Percentiles rank a stretch among this genome's conserved stretches.
phyloP scores from a whole-genome alignment of 345 rosid genomes.

The Brassica carinata region DNA sequence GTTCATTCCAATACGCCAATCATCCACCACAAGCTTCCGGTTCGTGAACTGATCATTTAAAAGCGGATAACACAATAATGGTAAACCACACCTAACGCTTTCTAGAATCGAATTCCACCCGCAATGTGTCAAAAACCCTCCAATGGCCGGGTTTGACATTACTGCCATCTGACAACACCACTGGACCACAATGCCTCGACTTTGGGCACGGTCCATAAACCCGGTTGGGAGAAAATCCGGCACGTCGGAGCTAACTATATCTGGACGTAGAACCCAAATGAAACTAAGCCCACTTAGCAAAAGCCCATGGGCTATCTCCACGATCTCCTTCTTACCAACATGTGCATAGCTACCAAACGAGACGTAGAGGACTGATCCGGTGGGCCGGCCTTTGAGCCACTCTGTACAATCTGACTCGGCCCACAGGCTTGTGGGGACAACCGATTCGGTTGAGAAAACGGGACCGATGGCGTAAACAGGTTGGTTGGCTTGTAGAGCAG shows the following conservation, averaged over 20 bases:
- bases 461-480: constrained; percentile 66
- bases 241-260: constrained; percentile 58
- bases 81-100: constrained; percentile 59
- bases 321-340: constrained; percentile 44
- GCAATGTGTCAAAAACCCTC: constrained; percentile 74
- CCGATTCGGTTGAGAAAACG: constrained; percentile 48
- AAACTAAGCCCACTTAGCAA: constrained; percentile 49
- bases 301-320: constrained; percentile 56
- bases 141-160: constrained; percentile 52
- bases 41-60: constrained; percentile 71
- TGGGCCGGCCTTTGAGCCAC: constrained; percentile 50
- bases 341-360: constrained; percentile 67
- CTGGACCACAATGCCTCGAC: constrained; percentile 49
- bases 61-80: constrained; percentile 61
- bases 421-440: constrained; percentile 69
- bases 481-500: constrained; percentile 49
- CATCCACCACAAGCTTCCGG: constrained; percentile 65
- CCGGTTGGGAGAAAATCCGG: constrained; percentile 49
- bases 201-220: constrained; percentile 43
- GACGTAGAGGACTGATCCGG: constrained; percentile 54
- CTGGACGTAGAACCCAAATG: constrained; percentile 62
- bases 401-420: constrained; percentile 61
- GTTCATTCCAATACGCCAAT: constrained; percentile 67
- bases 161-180: constrained; percentile 63
- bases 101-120: constrained; percentile 78